Base-by-base conservation (phyloP, 768 basidiomycete genomes). In the Suillus paluster region DNA sequence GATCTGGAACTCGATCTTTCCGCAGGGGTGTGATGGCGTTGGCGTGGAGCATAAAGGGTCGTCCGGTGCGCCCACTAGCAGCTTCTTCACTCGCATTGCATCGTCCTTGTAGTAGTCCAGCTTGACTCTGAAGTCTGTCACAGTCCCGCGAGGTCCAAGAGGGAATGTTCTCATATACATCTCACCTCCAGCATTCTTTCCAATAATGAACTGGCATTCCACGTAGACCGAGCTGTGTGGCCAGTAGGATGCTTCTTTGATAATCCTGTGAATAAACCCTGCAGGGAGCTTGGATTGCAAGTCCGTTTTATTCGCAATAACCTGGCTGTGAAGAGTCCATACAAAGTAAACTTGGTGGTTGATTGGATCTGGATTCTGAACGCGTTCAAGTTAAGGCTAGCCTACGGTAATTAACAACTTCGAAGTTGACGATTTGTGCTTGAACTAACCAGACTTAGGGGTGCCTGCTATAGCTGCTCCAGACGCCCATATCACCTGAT, bases 1-100 rank as follows among this genome's bases (percentile, higher is more conserved):
- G 19, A 58, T 45, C 48, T 52, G 36, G 48, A 62, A 58, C 30
- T 41, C 48, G 36, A 62, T 41, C 19, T 21, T 62, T 17, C 41
- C 30, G 39, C 23, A 41, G 1, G 44, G 57, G 8, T 46, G 21
- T 21, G 19, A n/a, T 44, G 11, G 5, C 30, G 12, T 48, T 4
- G 44, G 30, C 23, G n/a, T n/a, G 19, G 45, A 8, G 39, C 57
- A 58, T 58, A 21, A 42, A 23, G 25, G 27, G 8, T 48, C 54
- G 11, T 39, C 54, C 7, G n/a, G 34, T 25, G 21, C 54, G 7
- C 14, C 54, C 17, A 55, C 10, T 21, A 30, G 33, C 21, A 55
- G 53, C n/a, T 12, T 21, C 11, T 34, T n/a, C n/a, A n/a, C n/a
- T n/a, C n/a, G n/a, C n/a, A n/a, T n/a, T n/a, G n/a, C n/a, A 33